These are phyloP conservation scores for Calonectria multiphialidica DNA, from an alignment of 2,329 filamentous ascomycete species.

Conservation along the genomic window DNA sequence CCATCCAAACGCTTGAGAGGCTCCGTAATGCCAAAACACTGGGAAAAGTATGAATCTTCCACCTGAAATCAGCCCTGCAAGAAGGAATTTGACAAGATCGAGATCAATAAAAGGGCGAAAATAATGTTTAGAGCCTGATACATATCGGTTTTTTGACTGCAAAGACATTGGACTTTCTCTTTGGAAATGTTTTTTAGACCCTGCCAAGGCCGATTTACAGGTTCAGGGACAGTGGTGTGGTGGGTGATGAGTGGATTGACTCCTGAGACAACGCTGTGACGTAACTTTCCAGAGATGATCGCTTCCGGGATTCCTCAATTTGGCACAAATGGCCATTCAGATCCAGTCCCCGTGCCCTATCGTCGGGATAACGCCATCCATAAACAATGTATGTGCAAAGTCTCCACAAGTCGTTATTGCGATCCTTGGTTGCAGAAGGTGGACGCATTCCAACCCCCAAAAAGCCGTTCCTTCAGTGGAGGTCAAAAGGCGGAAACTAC, in stretches of 20 bases:
- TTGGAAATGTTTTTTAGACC: background rate
- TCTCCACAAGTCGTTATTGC: background rate
- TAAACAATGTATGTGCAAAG: background rate
- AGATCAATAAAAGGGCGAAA: background rate
- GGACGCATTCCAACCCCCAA: background rate
- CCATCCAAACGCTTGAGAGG: background rate
- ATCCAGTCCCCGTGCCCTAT: background rate
- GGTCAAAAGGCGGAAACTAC: background rate
- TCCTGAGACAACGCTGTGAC: background rate
- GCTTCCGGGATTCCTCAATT: background rate
- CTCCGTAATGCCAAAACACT: background rate
- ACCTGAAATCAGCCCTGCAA: background rate
- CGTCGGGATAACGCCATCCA: background rate
- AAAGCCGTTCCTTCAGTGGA: background rate
- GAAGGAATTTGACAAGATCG: background rate
- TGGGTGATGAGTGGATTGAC: background rate
- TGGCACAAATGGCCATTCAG: background rate
- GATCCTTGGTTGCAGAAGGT: background rate
- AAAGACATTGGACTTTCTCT: too few relatives aligned
- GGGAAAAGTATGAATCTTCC: background rate
- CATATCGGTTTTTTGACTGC: background rate
- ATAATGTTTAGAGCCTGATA: background rate
- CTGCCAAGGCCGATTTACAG: background rate
- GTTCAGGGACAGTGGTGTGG: background rate
- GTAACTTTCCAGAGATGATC: background rate